Percentiles rank a stretch among this genome's conserved stretches.
These are phyloP conservation scores for Chaetomiaceae sp. DNA, from an alignment of 2,329 filamentous ascomycete species.

Conservation along the genomic window DNA sequence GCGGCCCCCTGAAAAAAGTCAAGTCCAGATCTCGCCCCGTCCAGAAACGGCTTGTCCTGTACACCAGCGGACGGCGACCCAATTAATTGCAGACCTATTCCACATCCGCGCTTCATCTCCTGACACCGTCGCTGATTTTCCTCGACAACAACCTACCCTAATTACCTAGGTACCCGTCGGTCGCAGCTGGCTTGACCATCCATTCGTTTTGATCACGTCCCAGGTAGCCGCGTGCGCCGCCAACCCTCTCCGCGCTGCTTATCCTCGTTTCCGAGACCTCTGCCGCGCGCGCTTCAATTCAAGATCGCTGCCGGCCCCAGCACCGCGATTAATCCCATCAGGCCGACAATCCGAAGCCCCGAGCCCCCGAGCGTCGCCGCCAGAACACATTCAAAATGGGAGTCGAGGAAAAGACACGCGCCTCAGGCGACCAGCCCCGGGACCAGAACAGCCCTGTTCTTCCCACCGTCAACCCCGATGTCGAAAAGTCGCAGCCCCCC, in stretches of 20 bases:
- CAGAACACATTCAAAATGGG: constrained; percentile 46
- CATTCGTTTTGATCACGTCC: constrained; percentile 24
- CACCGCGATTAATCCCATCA: constrained; percentile 4
- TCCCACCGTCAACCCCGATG: constrained; percentile 73
- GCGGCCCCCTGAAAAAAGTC: constrained; percentile 10
- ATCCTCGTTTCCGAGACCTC: constrained; percentile 6
- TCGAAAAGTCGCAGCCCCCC: constrained; percentile 64
- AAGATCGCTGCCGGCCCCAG: constrained; percentile 17
- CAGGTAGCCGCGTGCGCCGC: constrained; percentile 7
- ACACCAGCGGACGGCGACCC: neutral
- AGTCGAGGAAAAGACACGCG: constrained; percentile 74
- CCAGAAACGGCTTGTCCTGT: constrained; percentile 3
- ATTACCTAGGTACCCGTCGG: constrained; percentile 2
- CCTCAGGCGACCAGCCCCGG: constrained; percentile 71
- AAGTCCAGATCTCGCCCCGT: constrained; percentile 8
- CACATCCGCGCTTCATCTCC: constrained; percentile 1
- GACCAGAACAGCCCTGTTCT: constrained; percentile 59
- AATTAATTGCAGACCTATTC: constrained; percentile 14
- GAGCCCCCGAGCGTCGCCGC: neutral
- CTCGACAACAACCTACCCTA: constrained; percentile 3
- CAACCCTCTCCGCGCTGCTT: constrained; percentile 6
- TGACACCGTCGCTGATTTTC: constrained; percentile 7
- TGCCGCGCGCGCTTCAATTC: constrained; percentile 7
- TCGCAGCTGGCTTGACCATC: constrained; percentile 28
- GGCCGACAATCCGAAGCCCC: neutral